Percentiles rank a stretch among this genome's conserved stretches.
phyloP scores from a whole-genome alignment of 2,329 filamentous ascomycete species.

The Ophiostoma himal-ulmi region DNA sequence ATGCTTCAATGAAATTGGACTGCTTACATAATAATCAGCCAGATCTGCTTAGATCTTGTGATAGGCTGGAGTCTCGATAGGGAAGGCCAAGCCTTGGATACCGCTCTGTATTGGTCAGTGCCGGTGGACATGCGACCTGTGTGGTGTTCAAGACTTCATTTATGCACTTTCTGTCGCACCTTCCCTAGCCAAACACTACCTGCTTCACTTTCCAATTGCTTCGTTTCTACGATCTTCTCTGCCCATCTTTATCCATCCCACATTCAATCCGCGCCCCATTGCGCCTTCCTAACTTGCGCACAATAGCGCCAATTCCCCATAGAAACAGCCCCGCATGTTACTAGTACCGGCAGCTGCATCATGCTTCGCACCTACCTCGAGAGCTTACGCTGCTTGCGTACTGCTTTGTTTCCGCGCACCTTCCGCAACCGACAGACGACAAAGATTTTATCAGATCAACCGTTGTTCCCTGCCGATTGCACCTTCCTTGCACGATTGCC shows the following conservation, averaged over 20 bases:
- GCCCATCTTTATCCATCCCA: neutral
- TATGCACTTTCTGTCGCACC: too few relatives aligned
- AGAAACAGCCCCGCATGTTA: neutral
- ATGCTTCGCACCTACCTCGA: neutral
- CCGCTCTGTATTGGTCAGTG: neutral
- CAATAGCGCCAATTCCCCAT: conserved; percentile 4
- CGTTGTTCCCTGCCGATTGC: neutral
- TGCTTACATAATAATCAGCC: neutral
- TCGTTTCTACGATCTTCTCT: neutral
- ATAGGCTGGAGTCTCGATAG: neutral
- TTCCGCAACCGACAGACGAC: neutral
- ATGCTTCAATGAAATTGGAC: neutral
- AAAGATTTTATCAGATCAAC: neutral
- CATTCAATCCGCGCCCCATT: neutral
- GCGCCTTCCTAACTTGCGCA: conserved; percentile 9
- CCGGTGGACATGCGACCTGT: too few relatives aligned
- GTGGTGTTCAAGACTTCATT: too few relatives aligned
- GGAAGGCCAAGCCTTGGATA: neutral
- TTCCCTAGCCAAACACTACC: neutral
- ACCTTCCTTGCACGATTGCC: neutral
- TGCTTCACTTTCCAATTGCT: neutral
- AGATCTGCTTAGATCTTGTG: neutral
- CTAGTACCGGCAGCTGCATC: conserved; percentile 1
- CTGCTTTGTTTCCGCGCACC: neutral
- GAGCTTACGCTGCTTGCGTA: neutral